Evolutionary conservation across 805 yeast species (phyloP), one percentile per base, ranked within the genome.

Genomic region (Jamesozyma gamospora): DNA sequence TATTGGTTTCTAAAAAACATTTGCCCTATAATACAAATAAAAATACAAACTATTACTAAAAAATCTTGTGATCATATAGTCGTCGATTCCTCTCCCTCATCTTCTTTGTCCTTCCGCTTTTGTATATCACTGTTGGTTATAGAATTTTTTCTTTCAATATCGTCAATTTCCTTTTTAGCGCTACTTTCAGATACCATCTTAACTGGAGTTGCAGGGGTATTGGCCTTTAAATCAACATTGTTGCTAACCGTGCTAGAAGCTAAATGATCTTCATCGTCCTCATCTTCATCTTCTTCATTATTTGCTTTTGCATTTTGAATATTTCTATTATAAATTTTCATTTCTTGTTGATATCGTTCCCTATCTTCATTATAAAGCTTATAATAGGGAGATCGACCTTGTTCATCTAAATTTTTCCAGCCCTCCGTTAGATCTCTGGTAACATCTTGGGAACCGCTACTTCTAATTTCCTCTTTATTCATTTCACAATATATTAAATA

Each of bases 401-500:
- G 82, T 29, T 77, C 81, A 41, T 69, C 74, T 49, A 88, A 67
- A 38, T 65, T 68, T 53, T 83, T 83, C 96, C 96, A 88, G 4
- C 81, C 79, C 46, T 84, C 95, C 1, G 94, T 77, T 66, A 88
- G 67, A 13, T 81, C 80, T 52, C 75, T 79, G 2, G 94, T 79
- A 34, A 84, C 67, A 55, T 88, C 96, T 30, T 63, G 63, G 25
- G 69, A 67, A 9, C 77, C 79, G 44, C 72, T 75, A 37, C 71
- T 69, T 45, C 74, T 76, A 29, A 85, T 71, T 36, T 72, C 67
- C 35, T 84, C 95, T 60, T 83, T 83, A 53, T 85, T 94, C 64
- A 74, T 64, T 43, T 88, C 96, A 62, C 96, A 88, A 55, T 82
- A 87, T 40, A 85, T 73, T 45, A 85, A 67, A 53, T 87, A 88